phyloP scores from a whole-genome alignment of 2,329 filamentous ascomycete species.

The Rachicladosporium sp. region DNA sequence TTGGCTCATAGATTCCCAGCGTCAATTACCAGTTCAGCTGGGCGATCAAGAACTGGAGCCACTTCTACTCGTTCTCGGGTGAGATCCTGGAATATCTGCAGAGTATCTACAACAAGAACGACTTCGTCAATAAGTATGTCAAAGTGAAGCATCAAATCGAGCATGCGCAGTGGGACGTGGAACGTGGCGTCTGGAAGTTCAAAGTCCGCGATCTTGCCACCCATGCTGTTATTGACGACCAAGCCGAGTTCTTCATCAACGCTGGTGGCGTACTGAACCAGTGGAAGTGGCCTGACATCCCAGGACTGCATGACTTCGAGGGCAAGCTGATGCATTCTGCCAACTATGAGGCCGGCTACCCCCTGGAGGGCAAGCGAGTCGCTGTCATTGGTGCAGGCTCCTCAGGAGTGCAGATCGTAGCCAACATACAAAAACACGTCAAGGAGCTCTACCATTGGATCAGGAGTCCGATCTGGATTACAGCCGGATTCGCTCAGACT shows the following conservation, averaged over 20 bases:
- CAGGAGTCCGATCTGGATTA: constrained; percentile 36
- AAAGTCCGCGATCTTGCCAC: constrained; percentile 23
- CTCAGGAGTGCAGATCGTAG: constrained; percentile 32
- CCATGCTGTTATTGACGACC: constrained; percentile 21
- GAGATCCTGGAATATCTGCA: constrained; percentile 41
- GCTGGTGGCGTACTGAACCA: constrained; percentile 33
- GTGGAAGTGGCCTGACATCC: constrained; percentile 33
- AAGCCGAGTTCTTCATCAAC: constrained; percentile 31
- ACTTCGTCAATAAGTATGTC: constrained; percentile 34
- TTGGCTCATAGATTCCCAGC: constrained; percentile 24
- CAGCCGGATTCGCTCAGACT: constrained; percentile 34
- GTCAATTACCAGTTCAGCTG: constrained; percentile 41
- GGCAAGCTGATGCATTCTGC: constrained; percentile 34
- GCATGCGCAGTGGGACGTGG: constrained; percentile 32
- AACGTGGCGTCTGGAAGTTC: constrained; percentile 28
- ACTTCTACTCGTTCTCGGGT: constrained; percentile 35
- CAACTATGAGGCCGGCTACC: constrained; percentile 29
- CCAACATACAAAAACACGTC: constrained; percentile 28
- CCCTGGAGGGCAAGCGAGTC: constrained; percentile 27
- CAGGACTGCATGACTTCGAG: constrained; percentile 30
- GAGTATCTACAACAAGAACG: constrained; percentile 30
- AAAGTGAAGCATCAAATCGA: constrained; percentile 34
- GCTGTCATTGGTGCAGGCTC: constrained; percentile 32
- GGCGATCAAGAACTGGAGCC: constrained; percentile 37
- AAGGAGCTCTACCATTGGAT: constrained; percentile 30